Evolutionary conservation across 495 filamentous ascomycete species (phyloP), one percentile per base, ranked within the genome.

Genomic region (Penicillium pancosmium): DNA sequence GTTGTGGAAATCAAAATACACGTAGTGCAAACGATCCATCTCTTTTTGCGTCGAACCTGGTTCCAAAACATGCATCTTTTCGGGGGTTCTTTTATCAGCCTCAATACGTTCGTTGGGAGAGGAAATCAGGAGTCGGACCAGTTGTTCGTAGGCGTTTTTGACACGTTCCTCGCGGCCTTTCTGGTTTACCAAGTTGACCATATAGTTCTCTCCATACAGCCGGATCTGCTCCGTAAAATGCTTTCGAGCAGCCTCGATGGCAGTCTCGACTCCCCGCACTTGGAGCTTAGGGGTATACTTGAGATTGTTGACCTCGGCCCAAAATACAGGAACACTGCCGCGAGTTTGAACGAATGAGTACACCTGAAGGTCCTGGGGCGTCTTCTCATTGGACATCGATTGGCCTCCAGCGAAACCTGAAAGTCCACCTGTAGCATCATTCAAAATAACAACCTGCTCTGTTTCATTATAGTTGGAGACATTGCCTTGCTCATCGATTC

Each of bases 381-480:
- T 78, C 59, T 86, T 88, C 52, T 86, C 88, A 68, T 88, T 91
- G 59, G 86, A 84, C 80, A 89, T 88, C 8, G 86, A 82, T 54
- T 82, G 84, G 56, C 88, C 89, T 44, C 91, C 90, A 38, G 88
- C 88, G 72, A 90, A 96, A 7, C 92, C 93, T 13, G 89, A 90
- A 8, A 93, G 68, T 1, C 89, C 90, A 13, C 85, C 82, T 5
- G 81, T 79, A 34, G 78, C 76, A 70, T 96, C 94, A 64, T 97
- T 96, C 61, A 98, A 72, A 35, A 98, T 83, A 43, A 95, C 78
- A 50, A 90, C 79, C 69, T 98, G 95, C 68, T 98, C 94, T 0
- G 95, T 98, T 77, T 98, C 94, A 67, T 98, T 98, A 81, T 92
- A 98, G 68, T 98, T 98, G 18, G 92, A 89, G 5, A 92, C 95